Conservation (phyloP, 2,329 filamentous ascomycete species). For the Cladophialophora chaetospira region DNA sequence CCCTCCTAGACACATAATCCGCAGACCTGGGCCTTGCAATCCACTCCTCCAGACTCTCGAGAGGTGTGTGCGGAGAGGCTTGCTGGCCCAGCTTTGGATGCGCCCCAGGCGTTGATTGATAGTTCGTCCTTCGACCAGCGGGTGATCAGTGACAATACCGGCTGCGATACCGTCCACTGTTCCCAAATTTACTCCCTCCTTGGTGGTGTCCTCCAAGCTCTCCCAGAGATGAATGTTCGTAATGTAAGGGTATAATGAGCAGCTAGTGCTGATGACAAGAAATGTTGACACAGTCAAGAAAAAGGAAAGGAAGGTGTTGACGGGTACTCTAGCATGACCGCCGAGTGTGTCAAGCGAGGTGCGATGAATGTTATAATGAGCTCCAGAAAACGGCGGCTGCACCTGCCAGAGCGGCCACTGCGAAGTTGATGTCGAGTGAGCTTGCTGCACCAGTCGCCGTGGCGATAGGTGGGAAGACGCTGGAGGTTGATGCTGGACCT, state of each 20-base stretch:
- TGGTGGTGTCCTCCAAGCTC: slow-evolving; percentile 17
- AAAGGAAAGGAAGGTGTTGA: slow-evolving; percentile 17
- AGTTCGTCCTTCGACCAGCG: background rate
- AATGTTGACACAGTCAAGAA: slow-evolving; percentile 29
- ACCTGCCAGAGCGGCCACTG: slow-evolving; percentile 29
- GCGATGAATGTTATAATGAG: slow-evolving; percentile 22
- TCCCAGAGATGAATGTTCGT: slow-evolving; percentile 24
- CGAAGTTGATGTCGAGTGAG: slow-evolving; percentile 23
- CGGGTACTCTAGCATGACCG: slow-evolving; percentile 5
- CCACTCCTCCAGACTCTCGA: background rate
- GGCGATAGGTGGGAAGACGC: slow-evolving; percentile 22
- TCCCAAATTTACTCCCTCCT: slow-evolving; percentile 2
- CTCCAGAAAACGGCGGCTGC: slow-evolving; percentile 27
- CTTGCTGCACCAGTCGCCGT: slow-evolving; percentile 26
- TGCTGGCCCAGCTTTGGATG: background rate
- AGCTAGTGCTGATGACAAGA: slow-evolving; percentile 25
- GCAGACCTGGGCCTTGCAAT: background rate
- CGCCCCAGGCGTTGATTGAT: slow-evolving; percentile 13
- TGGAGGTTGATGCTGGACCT: slow-evolving; percentile 6
- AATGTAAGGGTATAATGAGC: slow-evolving; percentile 8
- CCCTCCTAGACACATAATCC: background rate
- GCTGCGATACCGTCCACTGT: slow-evolving; percentile 21
- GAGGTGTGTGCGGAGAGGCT: background rate
- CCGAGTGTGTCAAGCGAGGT: slow-evolving; percentile 12
- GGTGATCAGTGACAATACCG: slow-evolving; percentile 11